phyloP scores from a whole-genome alignment of 192 early-diverging fungal species.

The Cetraspora pellucida region DNA sequence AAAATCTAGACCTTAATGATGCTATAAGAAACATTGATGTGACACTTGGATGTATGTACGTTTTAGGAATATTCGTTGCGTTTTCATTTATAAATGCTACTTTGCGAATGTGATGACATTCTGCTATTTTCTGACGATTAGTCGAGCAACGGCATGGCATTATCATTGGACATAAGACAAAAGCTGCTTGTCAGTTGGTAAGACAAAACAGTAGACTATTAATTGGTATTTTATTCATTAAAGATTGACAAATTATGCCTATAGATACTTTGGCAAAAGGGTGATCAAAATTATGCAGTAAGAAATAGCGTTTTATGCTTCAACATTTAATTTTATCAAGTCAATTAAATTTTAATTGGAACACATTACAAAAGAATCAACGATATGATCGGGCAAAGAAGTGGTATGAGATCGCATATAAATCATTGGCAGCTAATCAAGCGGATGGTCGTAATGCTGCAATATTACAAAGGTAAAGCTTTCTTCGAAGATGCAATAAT shows the following conservation, averaged over 20 bases:
- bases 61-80: background rate
- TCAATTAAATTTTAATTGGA: background rate
- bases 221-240: background rate
- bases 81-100: too few species aligned
- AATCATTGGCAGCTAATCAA: constrained; percentile 25
- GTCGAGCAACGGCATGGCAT: constrained; percentile 33
- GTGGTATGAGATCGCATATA: constrained; percentile 25
- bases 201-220: background rate
- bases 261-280: constrained; percentile 35
- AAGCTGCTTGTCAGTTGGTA: constrained; percentile 31
- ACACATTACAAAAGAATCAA: background rate
- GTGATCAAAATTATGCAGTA: constrained; percentile 25
- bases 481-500: background rate
- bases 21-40: constrained; percentile 14
- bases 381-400: constrained; percentile 17
- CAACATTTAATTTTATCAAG: background rate
- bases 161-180: constrained; percentile 13
- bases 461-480: constrained; percentile 31
- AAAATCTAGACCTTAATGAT: constrained; percentile 2
- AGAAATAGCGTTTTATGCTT: background rate
- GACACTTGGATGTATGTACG: constrained; percentile 27
- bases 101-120: too few species aligned
- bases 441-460: constrained; percentile 21
- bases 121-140: background rate
- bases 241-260: background rate